Base-by-base conservation (phyloP, 139 green algal species). In the Picochlorum costavermella region DNA sequence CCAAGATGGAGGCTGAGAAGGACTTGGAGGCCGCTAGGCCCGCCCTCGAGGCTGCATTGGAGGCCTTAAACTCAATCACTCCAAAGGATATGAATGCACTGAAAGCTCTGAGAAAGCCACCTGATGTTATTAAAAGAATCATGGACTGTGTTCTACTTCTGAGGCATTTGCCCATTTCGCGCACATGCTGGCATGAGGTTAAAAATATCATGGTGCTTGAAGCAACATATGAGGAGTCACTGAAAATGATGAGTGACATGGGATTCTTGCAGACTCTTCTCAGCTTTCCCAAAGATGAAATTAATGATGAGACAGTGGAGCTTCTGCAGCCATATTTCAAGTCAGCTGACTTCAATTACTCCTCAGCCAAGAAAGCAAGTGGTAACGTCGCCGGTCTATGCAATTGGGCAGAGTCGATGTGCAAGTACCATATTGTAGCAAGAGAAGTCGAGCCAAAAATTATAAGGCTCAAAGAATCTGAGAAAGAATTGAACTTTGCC, bases 371-470 rank as follows among this genome's bases (percentile, higher is more conserved):
- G 68, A 96, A 96, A 67, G 83, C 84, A 3, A 75, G 56, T 50
- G 78, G 84, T 51, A 91, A 89, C 67, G 86, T 95, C 51, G 88
- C 86, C 28, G 91, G 91, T 3, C 80, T 97, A 25, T 96, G 89
- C 70, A 95, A 93, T 76, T 97, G 91, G 91, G 81, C 88, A 8
- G 76, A 84, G 28, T 79, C 88, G 46, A 97, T 97, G 91, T 90
- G 81, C 80, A 95, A 84, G 48, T 97, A 96, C 76, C 91, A 97
- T 71, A 67, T 85, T 40, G 88, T 97, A 14, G 77, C 83, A 36
- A 87, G 85, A 73, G 79, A 90, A 12, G 91, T 97, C 46, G 91
- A 96, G 81, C 91, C 91, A 59, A 97, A 97, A 79, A 96, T 96
- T 69, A 76, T 71, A 20, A 78, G 80, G 40, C 79, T 97, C 71